Conservation (phyloP, 345 rosid species). For the Corchorus olitorius region DNA sequence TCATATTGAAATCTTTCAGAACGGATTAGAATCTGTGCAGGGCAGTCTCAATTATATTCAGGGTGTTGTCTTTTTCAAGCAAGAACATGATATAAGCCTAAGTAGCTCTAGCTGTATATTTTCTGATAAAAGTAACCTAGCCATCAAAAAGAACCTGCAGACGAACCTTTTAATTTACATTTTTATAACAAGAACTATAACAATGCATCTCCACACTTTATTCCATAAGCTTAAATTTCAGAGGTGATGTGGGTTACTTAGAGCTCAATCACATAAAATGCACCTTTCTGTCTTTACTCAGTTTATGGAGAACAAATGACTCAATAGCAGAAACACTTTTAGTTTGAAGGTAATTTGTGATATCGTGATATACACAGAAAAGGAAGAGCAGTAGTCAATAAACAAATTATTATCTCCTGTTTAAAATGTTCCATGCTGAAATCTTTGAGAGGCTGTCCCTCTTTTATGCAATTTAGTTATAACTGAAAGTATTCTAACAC, state of each 20-base stretch:
- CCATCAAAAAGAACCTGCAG: background rate
- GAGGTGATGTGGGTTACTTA: background rate
- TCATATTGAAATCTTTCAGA: background rate
- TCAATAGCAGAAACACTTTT: background rate
- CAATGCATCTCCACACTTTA: background rate
- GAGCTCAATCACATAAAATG: background rate
- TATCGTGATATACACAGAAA: background rate
- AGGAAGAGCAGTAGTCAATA: background rate
- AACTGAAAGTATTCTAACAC: background rate
- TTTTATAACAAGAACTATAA: background rate
- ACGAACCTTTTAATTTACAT: background rate
- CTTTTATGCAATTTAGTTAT: too few relatives aligned
- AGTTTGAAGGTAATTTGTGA: background rate
- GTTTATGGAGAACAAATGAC: background rate
- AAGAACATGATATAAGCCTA: background rate
- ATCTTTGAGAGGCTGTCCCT: too few relatives aligned
- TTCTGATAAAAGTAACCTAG: background rate
- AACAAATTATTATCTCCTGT: background rate
- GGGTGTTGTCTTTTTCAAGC: too few relatives aligned
- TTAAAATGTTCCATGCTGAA: too few relatives aligned
- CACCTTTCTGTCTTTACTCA: background rate
- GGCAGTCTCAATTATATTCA: background rate
- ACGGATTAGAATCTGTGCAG: background rate
- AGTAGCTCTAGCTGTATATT: background rate
- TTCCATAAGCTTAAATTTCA: background rate